A percentile compares a stretch with the other conserved stretches of the same genome.
Conservation (phyloP, 2,329 filamentous ascomycete species). For the Furcasterigmium sp. region DNA sequence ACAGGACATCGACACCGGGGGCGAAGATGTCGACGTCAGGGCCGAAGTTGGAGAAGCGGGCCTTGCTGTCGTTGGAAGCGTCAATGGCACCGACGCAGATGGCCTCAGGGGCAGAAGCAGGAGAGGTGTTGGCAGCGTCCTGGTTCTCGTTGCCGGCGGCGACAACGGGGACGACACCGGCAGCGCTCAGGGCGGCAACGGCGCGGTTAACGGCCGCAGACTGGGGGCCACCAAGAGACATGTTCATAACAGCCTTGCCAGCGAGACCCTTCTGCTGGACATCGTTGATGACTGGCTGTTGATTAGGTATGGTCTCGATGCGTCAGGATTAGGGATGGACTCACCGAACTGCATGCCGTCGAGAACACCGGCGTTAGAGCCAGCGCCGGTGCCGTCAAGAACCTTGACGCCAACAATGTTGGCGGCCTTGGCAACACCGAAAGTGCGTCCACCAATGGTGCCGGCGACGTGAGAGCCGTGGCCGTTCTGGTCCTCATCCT, state of each 20-base stretch:
- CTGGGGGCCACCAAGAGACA: conserved; percentile 51
- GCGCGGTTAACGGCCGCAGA: conserved; percentile 50
- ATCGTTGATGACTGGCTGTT: conserved; percentile 34
- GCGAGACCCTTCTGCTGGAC: conserved; percentile 30
- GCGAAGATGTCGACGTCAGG: conserved; percentile 47
- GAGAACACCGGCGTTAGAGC: conserved; percentile 47
- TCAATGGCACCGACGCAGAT: conserved; percentile 58
- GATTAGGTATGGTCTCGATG: background rate
- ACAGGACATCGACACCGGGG: conserved; percentile 48
- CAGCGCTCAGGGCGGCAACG: conserved; percentile 40
- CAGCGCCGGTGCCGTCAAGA: conserved; percentile 42
- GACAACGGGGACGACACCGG: conserved; percentile 52
- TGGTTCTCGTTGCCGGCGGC: conserved; percentile 54
- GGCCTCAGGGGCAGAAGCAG: conserved; percentile 49
- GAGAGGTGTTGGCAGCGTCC: conserved; percentile 45
- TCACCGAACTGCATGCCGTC: conserved; percentile 51
- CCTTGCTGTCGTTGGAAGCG: conserved; percentile 39
- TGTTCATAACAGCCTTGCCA: conserved; percentile 58
- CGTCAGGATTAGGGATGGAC: conserved; percentile 6
- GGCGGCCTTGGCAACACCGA: conserved; percentile 56
- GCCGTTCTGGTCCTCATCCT: conserved; percentile 52
- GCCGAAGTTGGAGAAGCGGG: conserved; percentile 56
- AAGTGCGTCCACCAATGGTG: conserved; percentile 55
- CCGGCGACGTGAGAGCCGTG: conserved; percentile 62
- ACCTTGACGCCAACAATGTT: conserved; percentile 56